Conservation (phyloP, 495 filamentous ascomycete genomes). For the Choiromyces venosus region DNA sequence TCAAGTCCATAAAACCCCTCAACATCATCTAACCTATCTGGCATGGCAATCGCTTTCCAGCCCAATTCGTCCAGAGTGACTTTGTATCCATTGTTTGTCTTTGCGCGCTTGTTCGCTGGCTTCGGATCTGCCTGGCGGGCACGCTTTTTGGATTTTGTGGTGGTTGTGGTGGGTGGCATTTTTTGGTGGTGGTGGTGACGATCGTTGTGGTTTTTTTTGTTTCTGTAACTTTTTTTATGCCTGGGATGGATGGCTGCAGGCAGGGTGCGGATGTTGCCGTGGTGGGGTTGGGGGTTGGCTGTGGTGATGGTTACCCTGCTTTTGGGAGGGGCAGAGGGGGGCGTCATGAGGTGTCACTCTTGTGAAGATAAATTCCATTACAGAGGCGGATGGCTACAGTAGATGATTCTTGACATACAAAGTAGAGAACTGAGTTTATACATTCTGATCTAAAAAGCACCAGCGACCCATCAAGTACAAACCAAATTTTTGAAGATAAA, state of each 20-base stretch:
- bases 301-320: background rate
- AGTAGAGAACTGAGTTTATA: background rate
- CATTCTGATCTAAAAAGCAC: background rate
- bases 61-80: constrained; percentile 59
- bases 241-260: background rate
- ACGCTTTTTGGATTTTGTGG: background rate
- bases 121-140: background rate
- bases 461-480: background rate
- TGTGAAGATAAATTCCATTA: too few relatives aligned
- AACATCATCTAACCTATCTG: constrained; percentile 83
- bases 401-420: background rate
- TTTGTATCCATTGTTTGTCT: constrained; percentile 32
- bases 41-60: constrained; percentile 78
- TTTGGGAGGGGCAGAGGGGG: background rate
- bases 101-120: background rate
- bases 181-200: background rate
- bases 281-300: background rate
- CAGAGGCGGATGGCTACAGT: background rate
- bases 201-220: background rate
- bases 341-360: background rate
- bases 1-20: constrained; percentile 92
- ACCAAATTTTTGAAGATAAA: background rate
- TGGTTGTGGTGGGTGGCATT: background rate
- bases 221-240: background rate
- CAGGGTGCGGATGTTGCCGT: background rate